These are phyloP conservation scores for Silene vulgaris DNA, from an alignment of 179 eudicot genomes.

Conservation along the genomic window DNA sequence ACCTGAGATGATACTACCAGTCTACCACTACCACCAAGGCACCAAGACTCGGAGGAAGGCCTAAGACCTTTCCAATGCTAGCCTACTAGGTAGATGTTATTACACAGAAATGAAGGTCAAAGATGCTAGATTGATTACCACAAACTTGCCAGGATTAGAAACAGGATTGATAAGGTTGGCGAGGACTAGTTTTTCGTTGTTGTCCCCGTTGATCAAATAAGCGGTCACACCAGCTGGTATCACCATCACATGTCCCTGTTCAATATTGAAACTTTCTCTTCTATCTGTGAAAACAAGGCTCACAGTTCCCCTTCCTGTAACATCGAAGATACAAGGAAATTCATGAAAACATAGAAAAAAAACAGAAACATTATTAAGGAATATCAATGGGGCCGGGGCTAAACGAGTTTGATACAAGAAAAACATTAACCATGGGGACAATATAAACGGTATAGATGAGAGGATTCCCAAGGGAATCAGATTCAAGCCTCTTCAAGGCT, in stretches of 20 bases:
- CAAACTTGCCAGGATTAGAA: constrained; percentile 47
- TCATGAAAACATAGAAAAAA: not conserved
- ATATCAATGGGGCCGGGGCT: no score
- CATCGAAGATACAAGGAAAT: not conserved
- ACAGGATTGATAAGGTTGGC: constrained; percentile 50
- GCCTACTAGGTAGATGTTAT: no score
- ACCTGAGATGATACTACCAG: no score
- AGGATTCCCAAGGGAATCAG: no score
- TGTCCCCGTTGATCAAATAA: constrained; percentile 49
- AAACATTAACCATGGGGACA: no score
- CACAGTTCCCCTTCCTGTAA: constrained; percentile 53
- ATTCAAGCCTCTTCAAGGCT: no score
- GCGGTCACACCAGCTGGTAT: constrained; percentile 55
- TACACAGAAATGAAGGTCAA: not conserved
- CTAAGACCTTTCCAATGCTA: no score
- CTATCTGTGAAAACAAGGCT: constrained; percentile 37
- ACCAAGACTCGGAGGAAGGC: no score
- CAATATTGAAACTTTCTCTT: constrained; percentile 56
- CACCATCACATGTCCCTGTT: constrained; percentile 55
- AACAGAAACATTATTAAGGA: not conserved
- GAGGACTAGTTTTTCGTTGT: constrained; percentile 42
- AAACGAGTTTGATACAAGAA: no score
- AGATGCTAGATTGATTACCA: constrained; percentile 28
- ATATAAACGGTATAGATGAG: no score
- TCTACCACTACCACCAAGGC: no score